A percentile compares a stretch with the other conserved stretches of the same genome.
These are phyloP conservation scores for Trichosporon coremiiforme DNA, from an alignment of 1,284 basidiomycete genomes.

Conservation along the genomic window DNA sequence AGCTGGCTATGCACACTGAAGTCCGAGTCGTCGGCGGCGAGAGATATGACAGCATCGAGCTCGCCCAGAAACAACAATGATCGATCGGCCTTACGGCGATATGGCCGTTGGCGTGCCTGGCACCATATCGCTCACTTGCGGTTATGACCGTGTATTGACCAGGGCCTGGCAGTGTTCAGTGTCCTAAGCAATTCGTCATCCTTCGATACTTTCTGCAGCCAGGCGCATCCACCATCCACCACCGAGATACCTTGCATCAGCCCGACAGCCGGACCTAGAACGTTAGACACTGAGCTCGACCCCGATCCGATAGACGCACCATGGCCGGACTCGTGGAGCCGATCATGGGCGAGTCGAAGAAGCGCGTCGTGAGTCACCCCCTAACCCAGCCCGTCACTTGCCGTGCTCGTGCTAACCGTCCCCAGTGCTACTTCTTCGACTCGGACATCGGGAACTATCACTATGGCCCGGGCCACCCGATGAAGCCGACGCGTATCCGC, in stretches of 20 bases:
- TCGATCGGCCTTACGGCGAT: conserved; percentile 25
- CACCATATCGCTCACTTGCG: conserved; percentile 2
- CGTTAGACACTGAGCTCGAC: background rate
- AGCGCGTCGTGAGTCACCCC: conserved; percentile 72
- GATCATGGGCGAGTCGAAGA: conserved; percentile 75
- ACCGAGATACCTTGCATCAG: background rate
- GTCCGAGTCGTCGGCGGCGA: conserved; percentile 9
- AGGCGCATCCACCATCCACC: background rate
- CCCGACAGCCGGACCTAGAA: background rate
- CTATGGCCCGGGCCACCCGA: conserved; percentile 78
- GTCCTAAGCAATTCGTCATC: conserved; percentile 13
- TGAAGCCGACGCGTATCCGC: conserved; percentile 96
- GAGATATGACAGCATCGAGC: conserved; percentile 19
- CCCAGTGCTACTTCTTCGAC: conserved; percentile 94
- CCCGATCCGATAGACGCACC: conserved; percentile 8
- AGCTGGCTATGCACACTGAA: conserved; percentile 12
- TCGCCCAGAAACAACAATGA: conserved; percentile 14
- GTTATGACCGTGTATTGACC: conserved; percentile 13
- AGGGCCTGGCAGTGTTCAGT: background rate
- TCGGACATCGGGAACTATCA: conserved; percentile 98
- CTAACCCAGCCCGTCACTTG: background rate
- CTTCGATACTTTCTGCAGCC: conserved; percentile 3
- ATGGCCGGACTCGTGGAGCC: conserved; percentile 61
- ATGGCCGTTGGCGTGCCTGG: conserved; percentile 16
- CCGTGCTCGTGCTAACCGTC: conserved; percentile 20